phyloP scores from a whole-genome alignment of 768 basidiomycete genomes.

The Trametes punicea region DNA sequence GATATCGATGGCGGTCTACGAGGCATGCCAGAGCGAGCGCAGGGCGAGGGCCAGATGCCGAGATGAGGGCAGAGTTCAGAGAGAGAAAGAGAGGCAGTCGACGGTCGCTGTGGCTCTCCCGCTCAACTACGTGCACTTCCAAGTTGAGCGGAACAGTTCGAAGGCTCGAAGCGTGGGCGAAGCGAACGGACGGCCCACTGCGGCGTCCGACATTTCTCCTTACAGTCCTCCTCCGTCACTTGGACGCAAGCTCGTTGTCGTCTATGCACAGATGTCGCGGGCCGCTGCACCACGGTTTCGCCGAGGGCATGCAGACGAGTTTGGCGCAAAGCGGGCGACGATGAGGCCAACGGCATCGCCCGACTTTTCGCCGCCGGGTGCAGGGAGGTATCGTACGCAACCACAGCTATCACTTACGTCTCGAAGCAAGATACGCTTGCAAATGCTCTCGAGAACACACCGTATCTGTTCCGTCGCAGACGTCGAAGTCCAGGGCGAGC shows the following conservation, averaged over 20 bases:
- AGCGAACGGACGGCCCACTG: not conserved
- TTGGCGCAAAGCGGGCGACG: not conserved
- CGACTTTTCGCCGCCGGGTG: constrained; percentile 9
- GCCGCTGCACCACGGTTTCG: constrained; percentile 3
- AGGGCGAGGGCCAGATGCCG: not conserved
- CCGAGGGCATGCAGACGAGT: constrained; percentile 7
- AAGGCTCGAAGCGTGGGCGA: constrained; percentile 7
- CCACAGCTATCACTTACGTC: not conserved
- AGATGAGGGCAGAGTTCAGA: not conserved
- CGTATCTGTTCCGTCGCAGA: not conserved
- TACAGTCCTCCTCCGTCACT: not conserved
- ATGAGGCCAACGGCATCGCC: constrained; percentile 5
- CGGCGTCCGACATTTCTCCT: constrained; percentile 12
- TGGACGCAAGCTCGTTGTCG: not conserved
- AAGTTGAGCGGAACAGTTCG: constrained; percentile 15
- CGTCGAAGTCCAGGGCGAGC: not conserved
- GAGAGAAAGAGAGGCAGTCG: not conserved
- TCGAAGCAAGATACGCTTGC: not conserved
- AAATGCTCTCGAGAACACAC: not conserved
- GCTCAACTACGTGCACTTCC: constrained; percentile 15
- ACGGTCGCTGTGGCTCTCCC: constrained; percentile 1
- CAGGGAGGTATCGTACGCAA: too few relatives aligned
- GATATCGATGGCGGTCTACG: constrained; percentile 17
- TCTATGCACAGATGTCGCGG: not conserved
- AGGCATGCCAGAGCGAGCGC: not conserved